Conservation (phyloP, 2,329 filamentous ascomycete genomes). For the Penicillium sp. region DNA sequence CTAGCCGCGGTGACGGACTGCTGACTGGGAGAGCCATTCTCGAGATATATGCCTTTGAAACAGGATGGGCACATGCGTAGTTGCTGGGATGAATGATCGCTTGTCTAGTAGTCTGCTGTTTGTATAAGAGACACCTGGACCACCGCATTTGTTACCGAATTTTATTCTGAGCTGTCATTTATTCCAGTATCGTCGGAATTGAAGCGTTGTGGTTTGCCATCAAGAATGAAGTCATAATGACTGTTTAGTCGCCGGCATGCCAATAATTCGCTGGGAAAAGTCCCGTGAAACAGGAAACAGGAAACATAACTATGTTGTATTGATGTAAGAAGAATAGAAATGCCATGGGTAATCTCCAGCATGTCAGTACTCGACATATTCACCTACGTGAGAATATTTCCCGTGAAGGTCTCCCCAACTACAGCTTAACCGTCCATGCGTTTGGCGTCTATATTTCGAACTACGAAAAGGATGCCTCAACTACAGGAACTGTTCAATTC, state of each 20-base stretch:
- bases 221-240: conserved; percentile 33
- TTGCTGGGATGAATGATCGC: background rate
- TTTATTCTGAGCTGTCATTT: background rate
- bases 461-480: conserved; percentile 22
- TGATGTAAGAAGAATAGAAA: background rate
- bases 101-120: background rate
- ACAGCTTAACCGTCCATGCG: conserved; percentile 7
- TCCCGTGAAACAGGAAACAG: background rate
- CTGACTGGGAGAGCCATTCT: conserved; percentile 19
- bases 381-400: background rate
- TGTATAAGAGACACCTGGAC: background rate
- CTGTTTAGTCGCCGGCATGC: conserved; percentile 13
- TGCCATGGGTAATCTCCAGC: background rate
- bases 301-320: background rate
- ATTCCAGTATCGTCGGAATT: background rate
- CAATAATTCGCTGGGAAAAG: conserved; percentile 19
- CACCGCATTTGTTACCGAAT: background rate
- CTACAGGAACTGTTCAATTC: conserved; percentile 34
- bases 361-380: background rate
- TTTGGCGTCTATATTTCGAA: background rate
- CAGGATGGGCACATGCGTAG: background rate
- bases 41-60: background rate
- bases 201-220: conserved; percentile 2
- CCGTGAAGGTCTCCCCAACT: background rate
- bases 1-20: conserved; percentile 23